Percentiles rank a stretch among this genome's conserved stretches.
Conservation (phyloP, 768 basidiomycete genomes). For the Fomitopsis serialis region DNA sequence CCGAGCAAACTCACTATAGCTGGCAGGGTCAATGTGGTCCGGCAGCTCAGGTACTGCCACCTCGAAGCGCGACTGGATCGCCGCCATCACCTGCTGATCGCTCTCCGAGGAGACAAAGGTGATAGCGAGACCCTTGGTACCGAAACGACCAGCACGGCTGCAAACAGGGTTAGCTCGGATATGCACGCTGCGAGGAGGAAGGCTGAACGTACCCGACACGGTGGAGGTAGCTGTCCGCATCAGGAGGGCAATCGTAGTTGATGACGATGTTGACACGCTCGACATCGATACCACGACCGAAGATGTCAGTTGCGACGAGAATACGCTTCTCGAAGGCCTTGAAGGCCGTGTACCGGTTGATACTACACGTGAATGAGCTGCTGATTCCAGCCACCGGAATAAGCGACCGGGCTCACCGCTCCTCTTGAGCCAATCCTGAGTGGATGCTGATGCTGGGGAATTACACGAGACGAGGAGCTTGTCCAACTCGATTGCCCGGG, state of each 20-base stretch:
- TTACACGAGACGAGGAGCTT: conserved; percentile 95
- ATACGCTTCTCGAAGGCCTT: conserved; percentile 99
- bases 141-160: conserved; percentile 97
- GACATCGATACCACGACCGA: conserved; percentile 98
- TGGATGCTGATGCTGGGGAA: conserved; percentile 98
- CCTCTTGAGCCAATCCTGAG: conserved; percentile 90
- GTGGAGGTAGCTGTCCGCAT: conserved; percentile 98
- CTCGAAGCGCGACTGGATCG: conserved; percentile 95
- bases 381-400: not conserved
- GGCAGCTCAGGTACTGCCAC: conserved; percentile 95
- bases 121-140: conserved; percentile 98
- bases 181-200: not conserved
- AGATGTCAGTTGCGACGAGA: conserved; percentile 97
- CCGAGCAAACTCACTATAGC: conserved; percentile 73
- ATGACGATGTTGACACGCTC: conserved; percentile 99
- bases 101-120: conserved; percentile 92
- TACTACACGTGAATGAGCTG: conserved; percentile 41
- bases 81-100: conserved; percentile 91
- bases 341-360: conserved; percentile 94
- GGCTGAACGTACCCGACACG: conserved; percentile 74
- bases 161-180: not conserved
- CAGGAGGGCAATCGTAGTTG: conserved; percentile 97
- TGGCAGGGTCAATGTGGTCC: conserved; percentile 88
- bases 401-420: conserved; percentile 58
- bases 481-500: conserved; percentile 93